Percentiles rank a stretch among this genome's conserved stretches.
Conservation (phyloP, 1,284 basidiomycete species). For the Puccinia novopanici region DNA sequence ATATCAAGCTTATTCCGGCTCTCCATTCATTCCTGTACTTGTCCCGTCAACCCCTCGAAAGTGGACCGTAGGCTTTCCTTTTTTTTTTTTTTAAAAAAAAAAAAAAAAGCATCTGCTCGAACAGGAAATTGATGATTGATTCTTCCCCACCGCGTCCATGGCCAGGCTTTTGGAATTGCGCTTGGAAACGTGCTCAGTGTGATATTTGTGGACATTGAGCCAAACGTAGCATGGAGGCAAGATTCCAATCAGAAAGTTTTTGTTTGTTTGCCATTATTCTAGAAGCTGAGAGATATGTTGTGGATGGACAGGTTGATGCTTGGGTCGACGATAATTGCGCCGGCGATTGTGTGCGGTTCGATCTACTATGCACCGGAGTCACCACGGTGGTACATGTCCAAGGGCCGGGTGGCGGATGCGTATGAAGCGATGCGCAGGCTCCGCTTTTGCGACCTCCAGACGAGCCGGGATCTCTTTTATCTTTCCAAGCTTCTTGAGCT, state of each 20-base stretch:
- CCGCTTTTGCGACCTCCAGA: constrained; percentile 44
- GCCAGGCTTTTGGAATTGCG: constrained; percentile 49
- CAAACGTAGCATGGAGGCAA: constrained; percentile 32
- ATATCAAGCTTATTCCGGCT: not conserved
- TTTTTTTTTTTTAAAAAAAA: no score
- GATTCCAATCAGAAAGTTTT: not conserved
- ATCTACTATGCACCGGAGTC: constrained; percentile 49
- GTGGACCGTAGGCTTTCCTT: no score
- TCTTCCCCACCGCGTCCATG: no score
- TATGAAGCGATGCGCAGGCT: constrained; percentile 12
- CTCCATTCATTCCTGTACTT: not conserved
- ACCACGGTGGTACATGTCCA: constrained; percentile 48
- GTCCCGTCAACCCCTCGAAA: no score
- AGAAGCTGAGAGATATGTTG: not conserved
- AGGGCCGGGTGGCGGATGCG: no score
- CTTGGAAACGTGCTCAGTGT: constrained; percentile 48
- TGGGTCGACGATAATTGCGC: constrained; percentile 47
- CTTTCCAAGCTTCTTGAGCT: constrained; percentile 71
- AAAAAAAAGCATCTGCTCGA: no score
- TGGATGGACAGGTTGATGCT: constrained; percentile 32
- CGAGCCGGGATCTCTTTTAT: constrained; percentile 63
- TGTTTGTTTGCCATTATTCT: no score
- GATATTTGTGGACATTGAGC: no score
- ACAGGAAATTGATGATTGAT: not conserved
- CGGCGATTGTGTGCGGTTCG: constrained; percentile 46